Base-by-base conservation (phyloP, 2,329 filamentous ascomycete species). In the Pseudogymnoascus sp. region DNA sequence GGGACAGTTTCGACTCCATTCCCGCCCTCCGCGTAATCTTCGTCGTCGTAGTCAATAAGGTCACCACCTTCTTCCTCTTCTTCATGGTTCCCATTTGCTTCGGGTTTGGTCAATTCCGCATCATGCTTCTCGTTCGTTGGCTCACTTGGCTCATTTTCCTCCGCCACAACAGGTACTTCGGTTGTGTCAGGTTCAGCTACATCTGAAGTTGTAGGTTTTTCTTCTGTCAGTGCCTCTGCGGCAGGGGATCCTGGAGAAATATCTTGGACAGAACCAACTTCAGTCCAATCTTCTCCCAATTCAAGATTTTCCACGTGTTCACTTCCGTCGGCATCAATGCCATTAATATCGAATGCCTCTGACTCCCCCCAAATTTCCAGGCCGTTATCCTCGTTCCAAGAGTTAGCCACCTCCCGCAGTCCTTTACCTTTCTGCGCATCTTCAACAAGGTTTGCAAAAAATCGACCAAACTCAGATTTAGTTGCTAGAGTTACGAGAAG, bases 401-500 rank as follows among this genome's bases (percentile, higher is more conserved):
- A 37, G 4, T 31, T 34, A n/a, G 67, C 34, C 26, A 70, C 63
- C 31, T 71, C 67, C 16, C 70, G 68, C 12, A 74, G 63, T 11
- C 84, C 84, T 72, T 83, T 82, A 16, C 85, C 84, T 68, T 83
- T 77, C 18, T 78, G 76, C 64, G 79, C 83, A 69, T 79, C 80
- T 67, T 78, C 74, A 51, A 77, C 75, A 57, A 89, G 77, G 66
- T 80, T 77, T 37, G 75, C 74, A 31, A 88, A 73, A 64, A 83
- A 79, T 47, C 78, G 77, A 3, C 77, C 74, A 69, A 87, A 81
- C 59, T 80, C 81, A 42, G 80, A 75, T 69, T 81, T 83, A 18
- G 79, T 80, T 62, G 76, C 77, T 61, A 89, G 75, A 8, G 77
- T 78, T 63, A 88, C 75, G 68, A 85, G 83, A n/a, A 88, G 77